Evolutionary conservation across 495 filamentous ascomycete species (phyloP), one percentile per base, ranked within the genome.

Genomic region (Penicillium macrosclerotiorum): DNA sequence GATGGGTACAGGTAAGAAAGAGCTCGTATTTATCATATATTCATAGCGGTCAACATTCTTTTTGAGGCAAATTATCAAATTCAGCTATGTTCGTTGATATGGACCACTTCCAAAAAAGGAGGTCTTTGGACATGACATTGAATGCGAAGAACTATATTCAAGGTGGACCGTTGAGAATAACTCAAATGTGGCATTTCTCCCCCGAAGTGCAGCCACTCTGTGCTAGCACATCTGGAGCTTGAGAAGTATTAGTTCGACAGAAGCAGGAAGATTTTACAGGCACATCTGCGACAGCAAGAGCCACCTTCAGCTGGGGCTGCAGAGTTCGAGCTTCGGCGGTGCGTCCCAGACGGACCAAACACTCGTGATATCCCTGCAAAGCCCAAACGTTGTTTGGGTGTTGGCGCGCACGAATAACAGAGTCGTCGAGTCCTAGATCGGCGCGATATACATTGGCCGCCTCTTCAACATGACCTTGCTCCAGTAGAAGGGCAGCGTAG

Each of bases 341-440:
- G 3, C 75, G 52, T 1, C 77, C 77, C 39, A 85, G 51, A 20
- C 68, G 76, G 11, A 68, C 49, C 42, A 85, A 46, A 53, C 84
- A 84, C 63, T 88, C 83, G 48, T 85, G 71, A 37, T 76, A 80
- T 1, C 84, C 84, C 45, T 85, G 79, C 49, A 88, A 68, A 18
- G 82, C 72, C 83, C 83, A 88, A 2, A 88, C 78, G 51, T 86
- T 86, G 32, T 81, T 82, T 13, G 74, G 78, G 52, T 84, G 83
- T 40, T 76, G 78, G 27, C 74, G 62, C 0, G 81, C 75, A 6
- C 83, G 67, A 3, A 81, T 80, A 3, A 85, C 57, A 2, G 71
- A 71, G 9, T 71, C 61, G 48, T 73, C 69, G 16, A 84, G 62
- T 1, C 84, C 84, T 9, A 88, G 62, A 52, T 88, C 84, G 5